Evolutionary conservation across 2,329 filamentous ascomycete species (phyloP).

Genomic region (Colletotrichum australisinense): DNA sequence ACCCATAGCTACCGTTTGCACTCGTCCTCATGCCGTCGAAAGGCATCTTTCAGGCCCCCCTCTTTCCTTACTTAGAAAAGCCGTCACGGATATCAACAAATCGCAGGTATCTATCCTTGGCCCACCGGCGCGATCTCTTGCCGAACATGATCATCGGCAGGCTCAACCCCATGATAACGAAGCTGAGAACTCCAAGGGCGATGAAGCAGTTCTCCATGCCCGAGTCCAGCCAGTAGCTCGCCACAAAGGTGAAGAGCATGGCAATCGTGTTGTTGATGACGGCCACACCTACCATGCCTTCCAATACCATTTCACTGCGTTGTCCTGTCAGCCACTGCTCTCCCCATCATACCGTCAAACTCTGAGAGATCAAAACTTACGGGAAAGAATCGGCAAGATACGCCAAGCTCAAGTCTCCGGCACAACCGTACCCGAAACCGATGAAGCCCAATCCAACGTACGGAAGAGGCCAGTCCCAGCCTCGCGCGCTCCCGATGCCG

Average conservation of each 20-base stretch:
- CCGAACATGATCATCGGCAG: conserved; percentile 66
- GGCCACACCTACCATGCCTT: conserved; percentile 68
- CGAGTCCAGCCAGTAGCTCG: conserved; percentile 60
- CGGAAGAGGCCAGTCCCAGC: conserved; percentile 63
- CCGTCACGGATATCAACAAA: conserved; percentile 62
- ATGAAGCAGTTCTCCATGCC: conserved; percentile 61
- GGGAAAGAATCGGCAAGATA: conserved; percentile 68
- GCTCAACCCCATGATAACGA: conserved; percentile 61
- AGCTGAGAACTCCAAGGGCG: conserved; percentile 61
- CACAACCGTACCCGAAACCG: conserved; percentile 69
- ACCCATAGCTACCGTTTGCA: too few relatives aligned
- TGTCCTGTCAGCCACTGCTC: not conserved
- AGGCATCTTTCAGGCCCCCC: not conserved
- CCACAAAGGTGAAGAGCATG: conserved; percentile 64
- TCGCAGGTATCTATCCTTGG: conserved; percentile 55
- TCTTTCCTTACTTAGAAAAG: conserved; percentile 20
- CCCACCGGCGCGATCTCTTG: conserved; percentile 60
- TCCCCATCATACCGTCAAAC: too few relatives aligned
- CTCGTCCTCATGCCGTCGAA: not conserved
- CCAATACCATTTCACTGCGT: conserved; percentile 60
- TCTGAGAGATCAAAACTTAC: not conserved
- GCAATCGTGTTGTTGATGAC: conserved; percentile 68
- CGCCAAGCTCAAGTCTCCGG: conserved; percentile 65
- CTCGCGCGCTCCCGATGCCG: conserved; percentile 61
- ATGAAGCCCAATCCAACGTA: conserved; percentile 68